Base-by-base conservation (phyloP, 2,329 filamentous ascomycete species). In the Didymella sp. region DNA sequence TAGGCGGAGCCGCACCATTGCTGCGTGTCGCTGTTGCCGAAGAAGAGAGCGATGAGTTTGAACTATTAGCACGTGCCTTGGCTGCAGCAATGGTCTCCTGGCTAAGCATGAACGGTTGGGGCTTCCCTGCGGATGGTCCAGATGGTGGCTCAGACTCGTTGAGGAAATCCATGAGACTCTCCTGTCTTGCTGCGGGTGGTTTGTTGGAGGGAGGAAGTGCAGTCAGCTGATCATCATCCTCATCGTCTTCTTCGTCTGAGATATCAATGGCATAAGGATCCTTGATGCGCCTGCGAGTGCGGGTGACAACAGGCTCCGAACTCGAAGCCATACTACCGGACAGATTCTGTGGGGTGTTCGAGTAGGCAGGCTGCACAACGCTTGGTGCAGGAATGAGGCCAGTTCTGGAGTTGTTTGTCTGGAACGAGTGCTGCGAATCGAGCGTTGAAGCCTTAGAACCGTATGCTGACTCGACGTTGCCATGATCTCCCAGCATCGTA, bases 231-330 rank as follows among this genome's bases (percentile, higher is more conserved):
- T 85, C 80, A 1, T 87, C 87, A 9, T 71, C 66, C 25, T 69
- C 66, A 12, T 51, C 46, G 3, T 70, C 68, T 13, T 73, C 72
- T 13, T 77, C 76, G 33, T 78, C 74, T 6, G 76, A 75, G 4
- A 76, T 81, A 70, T 97, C 93, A 61, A 98, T 91, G n/a, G 92
- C 91, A 64, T 98, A 98, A 0, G 94, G 95, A 69, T 99, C 95
- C 54, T 86, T 90, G 48, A 92, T 86, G 25, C 91, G 87, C 42
- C 89, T 85, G 41, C 89, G 90, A 70, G 90, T 96, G 51, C 90
- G 86, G 66, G 86, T 84, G 5, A 91, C 89, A 72, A 87, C 63
- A 83, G 75, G 81, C 60, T 79, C 76, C 11, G 69, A 60, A n/a
- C 56, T 63, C 6, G 65, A 66, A 4, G 64, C 60, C 62, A 74